These are phyloP conservation scores for Ogataea neopini DNA, from an alignment of 805 yeast species.

Conservation along the genomic window DNA sequence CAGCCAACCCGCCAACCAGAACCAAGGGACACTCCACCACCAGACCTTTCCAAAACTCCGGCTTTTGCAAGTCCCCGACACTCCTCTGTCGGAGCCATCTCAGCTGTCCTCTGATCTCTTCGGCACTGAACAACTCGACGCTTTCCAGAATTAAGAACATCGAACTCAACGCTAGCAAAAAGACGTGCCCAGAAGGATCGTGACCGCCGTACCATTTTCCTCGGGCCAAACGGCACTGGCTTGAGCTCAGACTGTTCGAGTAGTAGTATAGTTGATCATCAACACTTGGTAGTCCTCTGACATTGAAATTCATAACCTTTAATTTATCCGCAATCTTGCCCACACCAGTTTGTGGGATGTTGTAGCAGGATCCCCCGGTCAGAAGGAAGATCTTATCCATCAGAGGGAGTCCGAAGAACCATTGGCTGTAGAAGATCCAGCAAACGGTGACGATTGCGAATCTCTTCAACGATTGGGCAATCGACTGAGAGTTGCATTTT, in stretches of 20 bases:
- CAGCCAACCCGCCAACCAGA: conserved; percentile 37
- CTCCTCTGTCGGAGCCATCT: background rate
- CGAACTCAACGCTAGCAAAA: conserved; percentile 67
- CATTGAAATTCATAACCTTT: conserved; percentile 15
- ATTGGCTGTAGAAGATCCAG: conserved; percentile 89
- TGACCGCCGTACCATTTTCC: conserved; percentile 85
- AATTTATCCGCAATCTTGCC: conserved; percentile 2
- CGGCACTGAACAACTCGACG: conserved; percentile 22
- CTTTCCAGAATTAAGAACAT: conserved; percentile 68
- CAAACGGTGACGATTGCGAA: conserved; percentile 62
- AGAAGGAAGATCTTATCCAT: conserved; percentile 81
- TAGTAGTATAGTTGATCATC: conserved; percentile 13
- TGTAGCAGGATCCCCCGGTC: conserved; percentile 81
- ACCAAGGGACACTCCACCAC: conserved; percentile 27
- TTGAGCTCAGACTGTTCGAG: conserved; percentile 34
- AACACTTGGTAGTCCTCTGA: conserved; percentile 9
- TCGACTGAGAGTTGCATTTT: conserved; percentile 6
- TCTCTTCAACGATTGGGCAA: conserved; percentile 33
- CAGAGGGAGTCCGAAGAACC: conserved; percentile 80
- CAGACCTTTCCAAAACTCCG: conserved; percentile 10
- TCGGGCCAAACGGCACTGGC: conserved; percentile 55
- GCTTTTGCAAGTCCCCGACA: background rate
- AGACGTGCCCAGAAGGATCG: conserved; percentile 95
- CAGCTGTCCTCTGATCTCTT: conserved; percentile 16
- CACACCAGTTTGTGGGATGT: conserved; percentile 26